Base-by-base conservation (phyloP, 306 rosid species). In the Begonia loranthoides region DNA sequence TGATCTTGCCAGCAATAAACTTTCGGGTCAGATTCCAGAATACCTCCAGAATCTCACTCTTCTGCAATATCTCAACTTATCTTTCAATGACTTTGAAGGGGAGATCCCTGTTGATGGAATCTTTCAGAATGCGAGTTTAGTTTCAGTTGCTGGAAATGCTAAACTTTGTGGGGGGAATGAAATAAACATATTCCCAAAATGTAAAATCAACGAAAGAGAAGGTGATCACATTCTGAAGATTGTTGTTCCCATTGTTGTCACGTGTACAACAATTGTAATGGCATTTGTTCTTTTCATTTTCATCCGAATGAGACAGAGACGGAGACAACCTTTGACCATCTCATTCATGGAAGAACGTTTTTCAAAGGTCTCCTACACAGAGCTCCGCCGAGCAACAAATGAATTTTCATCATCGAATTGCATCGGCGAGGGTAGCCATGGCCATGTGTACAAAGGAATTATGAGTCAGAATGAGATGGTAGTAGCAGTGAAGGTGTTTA, bases 31-130 rank as follows among this genome's bases (percentile, higher is more conserved):
- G 15, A 45, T 57, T 41, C 61, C 61, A 10, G 14, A 10, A 4
- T 45, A 57, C 11, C 52, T 57, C 10, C 61, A 57, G 41, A 1
- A 43, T 1, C 15, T 43, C 14, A 43, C 47, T 43, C 47, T 43
- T 43, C 47, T 43, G 15, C 47, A n/a, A 11, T 14, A 19, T 14
- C 52, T 63, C 34, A 54, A 55, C 39, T 47, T 54, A 12, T 63
- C 60, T 2, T 54, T 15, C 49, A 63, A 63, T 21, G 40, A 47
- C 17, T 43, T 54, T 9, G 40, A 63, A 33, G 67, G 67, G 13
- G 55, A 63, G 16, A 49, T 63, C 10, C 67, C 67, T 5, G 21
- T 15, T 17, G 45, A 33, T 2, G 67, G 59, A 4, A 47, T 52
- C 44, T 52, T 62, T 34, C 52, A 12, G 10, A 62, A 52, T 41